Conservation (phyloP, 345 rosid species). For the Eucalyptus virginea region DNA sequence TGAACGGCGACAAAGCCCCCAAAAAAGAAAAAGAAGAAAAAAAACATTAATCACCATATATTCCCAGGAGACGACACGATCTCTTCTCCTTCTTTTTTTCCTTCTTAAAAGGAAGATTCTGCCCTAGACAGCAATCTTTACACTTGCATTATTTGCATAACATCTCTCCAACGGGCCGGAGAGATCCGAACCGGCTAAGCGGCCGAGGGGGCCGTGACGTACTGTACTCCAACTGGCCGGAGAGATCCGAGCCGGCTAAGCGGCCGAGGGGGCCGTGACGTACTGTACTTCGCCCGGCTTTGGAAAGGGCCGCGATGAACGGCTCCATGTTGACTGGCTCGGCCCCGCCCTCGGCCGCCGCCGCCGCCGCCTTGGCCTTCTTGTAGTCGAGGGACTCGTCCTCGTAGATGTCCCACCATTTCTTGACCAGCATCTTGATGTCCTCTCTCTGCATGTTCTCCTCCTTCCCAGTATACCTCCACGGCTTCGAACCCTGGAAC, state of each 20-base stretch:
- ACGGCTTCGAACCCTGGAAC: constrained; percentile 36
- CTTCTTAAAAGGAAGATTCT: not conserved
- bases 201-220: constrained; percentile 63
- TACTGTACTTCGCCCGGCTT: too few species aligned
- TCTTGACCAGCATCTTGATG: constrained; percentile 54
- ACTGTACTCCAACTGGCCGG: too few species aligned
- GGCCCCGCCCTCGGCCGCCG: not conserved
- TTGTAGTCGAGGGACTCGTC: constrained; percentile 52
- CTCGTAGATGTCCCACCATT: constrained; percentile 76
- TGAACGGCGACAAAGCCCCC: too few species aligned
- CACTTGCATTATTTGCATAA: not conserved
- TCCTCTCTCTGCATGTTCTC: constrained; percentile 5
- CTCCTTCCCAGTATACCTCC: constrained; percentile 88
- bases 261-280: too few species aligned
- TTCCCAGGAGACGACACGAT: too few species aligned
- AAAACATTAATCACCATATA: too few species aligned
- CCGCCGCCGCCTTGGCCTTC: not conserved
- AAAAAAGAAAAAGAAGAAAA: too few species aligned
- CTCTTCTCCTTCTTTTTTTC: too few species aligned
- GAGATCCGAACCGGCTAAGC: constrained; percentile 16
- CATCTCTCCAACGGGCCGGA: not conserved
- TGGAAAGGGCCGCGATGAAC: constrained; percentile 41
- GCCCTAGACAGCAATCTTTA: not conserved
- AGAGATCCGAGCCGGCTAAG: too few species aligned
- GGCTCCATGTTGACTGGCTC: constrained; percentile 26